phyloP scores from a whole-genome alignment of 768 basidiomycete genomes.

The Mycena latifolia region DNA sequence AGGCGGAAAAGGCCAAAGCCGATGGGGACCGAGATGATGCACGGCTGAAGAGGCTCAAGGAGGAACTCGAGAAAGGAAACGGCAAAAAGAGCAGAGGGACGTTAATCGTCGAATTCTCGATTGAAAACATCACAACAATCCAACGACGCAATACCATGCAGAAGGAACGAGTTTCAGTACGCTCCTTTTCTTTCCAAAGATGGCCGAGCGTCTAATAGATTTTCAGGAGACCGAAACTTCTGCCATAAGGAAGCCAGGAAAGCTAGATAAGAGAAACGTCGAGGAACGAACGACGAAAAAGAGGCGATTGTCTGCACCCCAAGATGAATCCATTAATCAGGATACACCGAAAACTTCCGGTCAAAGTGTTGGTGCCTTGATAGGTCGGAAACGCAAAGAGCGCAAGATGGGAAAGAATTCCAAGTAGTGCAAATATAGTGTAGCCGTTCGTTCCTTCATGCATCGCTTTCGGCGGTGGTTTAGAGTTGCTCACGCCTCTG shows the following conservation, averaged over 20 bases:
- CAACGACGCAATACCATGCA: constrained; percentile 74
- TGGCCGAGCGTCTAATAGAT: constrained; percentile 1
- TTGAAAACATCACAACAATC: constrained; percentile 94
- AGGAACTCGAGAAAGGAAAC: constrained; percentile 55
- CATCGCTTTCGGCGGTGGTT: neutral
- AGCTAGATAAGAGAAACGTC: constrained; percentile 24
- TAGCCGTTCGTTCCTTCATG: neutral
- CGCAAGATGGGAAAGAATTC: constrained; percentile 57
- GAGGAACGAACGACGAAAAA: constrained; percentile 54
- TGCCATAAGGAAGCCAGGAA: constrained; percentile 19
- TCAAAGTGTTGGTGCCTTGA: constrained; percentile 73
- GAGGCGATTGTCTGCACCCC: constrained; percentile 12
- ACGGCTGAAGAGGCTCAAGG: constrained; percentile 67
- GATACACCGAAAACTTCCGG: constrained; percentile 44
- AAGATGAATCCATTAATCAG: constrained; percentile 19
- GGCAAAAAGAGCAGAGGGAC: constrained; percentile 58
- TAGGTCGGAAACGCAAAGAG: constrained; percentile 85
- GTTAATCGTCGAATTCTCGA: constrained; percentile 95
- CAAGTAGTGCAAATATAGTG: neutral
- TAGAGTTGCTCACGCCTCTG: neutral
- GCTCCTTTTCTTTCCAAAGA: constrained; percentile 23
- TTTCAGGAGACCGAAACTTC: constrained; percentile 28
- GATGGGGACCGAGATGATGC: constrained; percentile 65
- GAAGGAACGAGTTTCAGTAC: constrained; percentile 51
- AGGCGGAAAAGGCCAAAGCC: constrained; percentile 59